These are phyloP conservation scores for Sisymbrium altissimum DNA, from an alignment of 345 rosid genomes.

Conservation along the genomic window DNA sequence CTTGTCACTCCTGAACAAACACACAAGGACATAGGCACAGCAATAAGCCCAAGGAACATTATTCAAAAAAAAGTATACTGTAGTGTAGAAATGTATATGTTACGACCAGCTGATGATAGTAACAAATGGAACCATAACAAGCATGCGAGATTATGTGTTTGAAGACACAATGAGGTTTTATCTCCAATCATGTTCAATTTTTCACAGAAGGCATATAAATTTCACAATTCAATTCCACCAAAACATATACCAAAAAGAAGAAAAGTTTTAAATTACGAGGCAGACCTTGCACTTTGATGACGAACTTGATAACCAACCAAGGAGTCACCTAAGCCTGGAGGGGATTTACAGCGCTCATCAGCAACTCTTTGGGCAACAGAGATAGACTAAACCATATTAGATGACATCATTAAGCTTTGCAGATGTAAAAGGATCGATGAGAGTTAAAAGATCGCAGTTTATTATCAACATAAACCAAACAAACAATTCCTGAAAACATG, in stretches of 20 bases:
- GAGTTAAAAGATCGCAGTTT: background rate
- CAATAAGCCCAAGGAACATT: background rate
- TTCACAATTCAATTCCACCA: background rate
- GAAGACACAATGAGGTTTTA: background rate
- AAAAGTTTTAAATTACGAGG: conserved; percentile 5
- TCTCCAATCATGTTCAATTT: background rate
- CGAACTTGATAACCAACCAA: conserved; percentile 97
- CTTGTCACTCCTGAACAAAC: conserved; percentile 63
- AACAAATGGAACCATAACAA: background rate
- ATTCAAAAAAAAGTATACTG: background rate
- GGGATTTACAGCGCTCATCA: conserved; percentile 83
- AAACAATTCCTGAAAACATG: background rate
- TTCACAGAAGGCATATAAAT: too few species aligned
- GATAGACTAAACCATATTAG: conserved; percentile 60
- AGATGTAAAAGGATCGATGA: background rate
- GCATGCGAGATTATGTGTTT: background rate
- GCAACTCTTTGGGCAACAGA: conserved; percentile 96
- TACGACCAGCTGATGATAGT: background rate
- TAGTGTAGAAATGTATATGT: background rate
- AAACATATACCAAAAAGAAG: background rate
- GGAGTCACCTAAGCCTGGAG: conserved; percentile 76
- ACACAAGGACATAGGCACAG: conserved; percentile 1
- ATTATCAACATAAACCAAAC: background rate
- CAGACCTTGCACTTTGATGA: conserved; percentile 80
- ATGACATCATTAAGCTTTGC: background rate